Evolutionary conservation across 805 yeast genomes (phyloP), one percentile per base, ranked within the genome.

Genomic region (Sugiyamaella marilandica): DNA sequence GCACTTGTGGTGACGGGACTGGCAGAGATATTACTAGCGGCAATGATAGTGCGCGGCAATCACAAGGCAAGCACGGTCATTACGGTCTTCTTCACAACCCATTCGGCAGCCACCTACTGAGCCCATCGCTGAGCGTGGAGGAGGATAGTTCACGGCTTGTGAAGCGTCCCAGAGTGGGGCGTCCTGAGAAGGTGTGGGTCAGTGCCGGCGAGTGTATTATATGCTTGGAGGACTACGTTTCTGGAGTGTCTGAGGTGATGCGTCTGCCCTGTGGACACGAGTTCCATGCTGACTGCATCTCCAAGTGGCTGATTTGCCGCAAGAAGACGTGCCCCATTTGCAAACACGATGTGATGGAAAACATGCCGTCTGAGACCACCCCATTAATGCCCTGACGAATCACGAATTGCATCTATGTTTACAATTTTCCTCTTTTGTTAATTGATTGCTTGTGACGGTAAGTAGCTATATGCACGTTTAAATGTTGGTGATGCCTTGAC

Each of bases 241-340:
- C 76, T 13, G 73, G 79, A 32, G 69, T 67, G 51, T 71, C 79
- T 19, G 68, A 70, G 46, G 80, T 82, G 16, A 70, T 81, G 67
- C 70, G 75, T 19, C 69, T 82, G 47, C 82, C 81, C 7, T 82
- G 87, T 62, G 76, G 77, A 49, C 87, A 82, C 63, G 79, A 81
- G 56, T 82, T 75, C 66, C 87, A 82, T 61, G 76, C 75, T 43
- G 70, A 68, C 24, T 82, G 87, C 62, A 74, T 82, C 47, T 70
- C 81, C 21, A 79, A 79, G 54, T 82, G 87, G 87, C 72, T 82
- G 41, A 72, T 81, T 13, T 71, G 73, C 55, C 78, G 80, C 59
- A 72, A 76, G 49, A 71, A 79, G 53, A 65, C 73, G 34, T 82
- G 87, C 59, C 87, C 87, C 1, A 74, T 82, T 52, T 82, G 87